A percentile compares a stretch with the other conserved stretches of the same genome.
Conservation (phyloP, 106 monocot species). For the Dendrobium nobile region DNA sequence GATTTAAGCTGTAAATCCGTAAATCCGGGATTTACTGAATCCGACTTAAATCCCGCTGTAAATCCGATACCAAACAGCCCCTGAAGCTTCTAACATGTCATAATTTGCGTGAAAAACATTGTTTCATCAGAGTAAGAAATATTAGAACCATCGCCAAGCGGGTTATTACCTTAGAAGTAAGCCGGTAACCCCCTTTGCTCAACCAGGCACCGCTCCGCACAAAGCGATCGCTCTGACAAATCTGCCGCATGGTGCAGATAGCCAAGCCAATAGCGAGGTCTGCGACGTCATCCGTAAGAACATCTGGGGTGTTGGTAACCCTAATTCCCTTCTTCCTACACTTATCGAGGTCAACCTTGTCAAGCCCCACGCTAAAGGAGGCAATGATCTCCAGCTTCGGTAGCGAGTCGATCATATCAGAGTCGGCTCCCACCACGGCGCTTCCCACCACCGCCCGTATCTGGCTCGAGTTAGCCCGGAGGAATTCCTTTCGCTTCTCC, state of each 20-base stretch:
- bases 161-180: constrained; percentile 46
- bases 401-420: constrained; percentile 58
- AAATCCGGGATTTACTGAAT: too few species aligned
- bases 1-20: too few species aligned
- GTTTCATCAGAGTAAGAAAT: too few species aligned
- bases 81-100: too few species aligned
- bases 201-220: constrained; percentile 48
- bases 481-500: constrained; percentile 31
- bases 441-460: constrained; percentile 66
- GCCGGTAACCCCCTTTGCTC: constrained; percentile 29
- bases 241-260: constrained; percentile 44
- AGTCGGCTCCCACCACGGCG: constrained; percentile 42
- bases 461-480: constrained; percentile 25
- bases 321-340: constrained; percentile 61
- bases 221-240: constrained; percentile 44
- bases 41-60: too few species aligned
- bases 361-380: constrained; percentile 59
- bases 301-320: constrained; percentile 76
- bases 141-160: background rate
- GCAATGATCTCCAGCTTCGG: constrained; percentile 72
- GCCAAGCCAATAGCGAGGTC: constrained; percentile 78
- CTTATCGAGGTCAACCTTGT: constrained; percentile 65
- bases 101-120: too few species aligned
- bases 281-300: constrained; percentile 70
- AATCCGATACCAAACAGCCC: too few species aligned